phyloP scores from a whole-genome alignment of 257 asterid genomes.

The Thymus quinquecostatus region DNA sequence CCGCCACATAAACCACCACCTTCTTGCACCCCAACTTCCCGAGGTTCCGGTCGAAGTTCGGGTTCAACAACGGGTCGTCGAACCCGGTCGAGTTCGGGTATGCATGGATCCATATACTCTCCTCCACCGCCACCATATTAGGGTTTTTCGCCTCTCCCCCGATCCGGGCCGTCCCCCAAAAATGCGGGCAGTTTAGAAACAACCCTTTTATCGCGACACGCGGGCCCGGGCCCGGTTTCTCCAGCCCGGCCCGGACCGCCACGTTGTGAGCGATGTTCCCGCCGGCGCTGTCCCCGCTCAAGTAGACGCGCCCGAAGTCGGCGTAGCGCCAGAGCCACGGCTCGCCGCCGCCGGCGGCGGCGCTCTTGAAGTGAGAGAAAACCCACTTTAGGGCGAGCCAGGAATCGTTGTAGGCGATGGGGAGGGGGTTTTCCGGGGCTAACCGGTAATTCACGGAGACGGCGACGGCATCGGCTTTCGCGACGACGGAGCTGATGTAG shows the following conservation, averaged over 20 bases:
- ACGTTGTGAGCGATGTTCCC: constrained; percentile 61
- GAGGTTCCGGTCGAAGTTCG: constrained; percentile 37
- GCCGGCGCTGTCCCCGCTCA: constrained; percentile 77
- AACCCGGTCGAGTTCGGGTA: constrained; percentile 50
- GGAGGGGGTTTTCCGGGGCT: constrained; percentile 72
- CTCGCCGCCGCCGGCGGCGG: constrained; percentile 37
- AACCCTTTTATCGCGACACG: constrained; percentile 40
- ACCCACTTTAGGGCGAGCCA: constrained; percentile 64
- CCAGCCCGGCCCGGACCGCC: constrained; percentile 47
- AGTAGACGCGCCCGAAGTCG: constrained; percentile 46
- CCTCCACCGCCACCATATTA: not conserved
- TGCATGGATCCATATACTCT: constrained; percentile 47
- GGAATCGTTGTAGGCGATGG: constrained; percentile 58
- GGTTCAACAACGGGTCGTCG: constrained; percentile 50
- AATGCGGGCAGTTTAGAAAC: constrained; percentile 57
- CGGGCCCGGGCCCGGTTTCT: not conserved
- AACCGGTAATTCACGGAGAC: constrained; percentile 64
- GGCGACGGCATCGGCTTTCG: constrained; percentile 44
- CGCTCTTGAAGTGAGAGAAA: constrained; percentile 40
- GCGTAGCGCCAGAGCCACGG: constrained; percentile 49
- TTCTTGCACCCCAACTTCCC: constrained; percentile 29
- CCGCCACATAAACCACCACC: constrained; percentile 47
- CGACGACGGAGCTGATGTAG: constrained; percentile 41
- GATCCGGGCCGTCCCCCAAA: constrained; percentile 52
- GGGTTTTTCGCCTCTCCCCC: constrained; percentile 34